A percentile compares a stretch with the other conserved stretches of the same genome.
Conservation (phyloP, 805 yeast species). For the Wickerhamiella bombiphila region DNA sequence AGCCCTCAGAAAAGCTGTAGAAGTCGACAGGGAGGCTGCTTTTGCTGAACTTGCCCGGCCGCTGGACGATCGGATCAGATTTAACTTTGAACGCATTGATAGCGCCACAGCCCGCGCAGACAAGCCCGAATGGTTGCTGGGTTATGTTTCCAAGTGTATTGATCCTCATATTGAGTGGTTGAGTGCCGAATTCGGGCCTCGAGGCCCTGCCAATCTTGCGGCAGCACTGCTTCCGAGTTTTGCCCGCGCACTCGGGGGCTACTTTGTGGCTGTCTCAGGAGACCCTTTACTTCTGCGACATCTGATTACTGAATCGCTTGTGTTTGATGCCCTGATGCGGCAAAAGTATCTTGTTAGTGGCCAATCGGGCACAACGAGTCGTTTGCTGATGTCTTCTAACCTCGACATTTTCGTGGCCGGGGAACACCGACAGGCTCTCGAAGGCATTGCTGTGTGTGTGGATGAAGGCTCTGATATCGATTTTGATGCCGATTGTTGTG, state of each 20-base stretch:
- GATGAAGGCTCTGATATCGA: slow-evolving; percentile 30
- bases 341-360: slow-evolving; percentile 25
- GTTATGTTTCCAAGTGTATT: slow-evolving; percentile 26
- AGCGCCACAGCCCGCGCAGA: slow-evolving; percentile 48
- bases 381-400: neutral
- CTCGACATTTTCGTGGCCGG: neutral
- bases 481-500: slow-evolving; percentile 29
- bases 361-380: neutral
- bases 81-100: slow-evolving; percentile 39
- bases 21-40: slow-evolving; percentile 18
- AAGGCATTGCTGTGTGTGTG: neutral
- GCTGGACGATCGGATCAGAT: slow-evolving; percentile 37
- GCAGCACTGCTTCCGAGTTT: slow-evolving; percentile 30
- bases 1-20: neutral
- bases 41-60: slow-evolving; percentile 33
- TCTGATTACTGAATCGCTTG: slow-evolving; percentile 40
- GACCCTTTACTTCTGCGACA: slow-evolving; percentile 42
- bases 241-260: slow-evolving; percentile 7
- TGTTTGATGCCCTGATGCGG: slow-evolving; percentile 40
- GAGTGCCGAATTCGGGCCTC: slow-evolving; percentile 15
- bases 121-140: slow-evolving; percentile 59
- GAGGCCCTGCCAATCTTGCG: slow-evolving; percentile 28
- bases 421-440: neutral
- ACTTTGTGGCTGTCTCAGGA: slow-evolving; percentile 6
- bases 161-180: slow-evolving; percentile 23